A percentile compares a stretch with the other conserved stretches of the same genome.
Evolutionary conservation across 2,329 filamentous ascomycete genomes (phyloP).

Genomic region (Colletotrichum tanaceti): DNA sequence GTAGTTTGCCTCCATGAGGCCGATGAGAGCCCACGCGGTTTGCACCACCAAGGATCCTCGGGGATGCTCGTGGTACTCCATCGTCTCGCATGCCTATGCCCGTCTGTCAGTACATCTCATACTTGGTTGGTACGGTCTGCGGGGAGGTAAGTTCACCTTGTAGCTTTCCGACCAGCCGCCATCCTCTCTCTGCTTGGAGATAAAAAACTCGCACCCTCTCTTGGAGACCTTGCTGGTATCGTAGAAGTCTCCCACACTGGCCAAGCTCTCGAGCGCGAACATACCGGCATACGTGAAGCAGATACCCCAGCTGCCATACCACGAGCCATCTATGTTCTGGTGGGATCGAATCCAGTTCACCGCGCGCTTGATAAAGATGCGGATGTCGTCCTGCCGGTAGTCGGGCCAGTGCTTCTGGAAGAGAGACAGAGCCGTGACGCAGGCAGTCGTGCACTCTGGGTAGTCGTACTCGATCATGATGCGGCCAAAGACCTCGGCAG

Average conservation of each 20-base stretch:
- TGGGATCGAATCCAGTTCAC: constrained; percentile 84
- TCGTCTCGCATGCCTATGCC: constrained; percentile 77
- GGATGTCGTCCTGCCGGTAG: constrained; percentile 82
- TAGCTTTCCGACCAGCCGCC: constrained; percentile 99
- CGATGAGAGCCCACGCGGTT: constrained; percentile 91
- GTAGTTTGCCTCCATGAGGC: constrained; percentile 83
- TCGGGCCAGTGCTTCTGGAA: constrained; percentile 85
- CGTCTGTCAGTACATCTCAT: constrained; percentile 29
- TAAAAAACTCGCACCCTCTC: constrained; percentile 85
- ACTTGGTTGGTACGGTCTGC: background rate
- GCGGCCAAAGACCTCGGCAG: constrained; percentile 92
- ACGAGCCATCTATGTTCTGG: constrained; percentile 86
- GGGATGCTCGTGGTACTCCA: constrained; percentile 78
- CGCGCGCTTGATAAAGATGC: constrained; percentile 76
- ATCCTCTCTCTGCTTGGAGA: constrained; percentile 86
- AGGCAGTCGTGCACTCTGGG: constrained; percentile 95
- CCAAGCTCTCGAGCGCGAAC: constrained; percentile 92
- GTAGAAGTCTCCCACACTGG: constrained; percentile 84
- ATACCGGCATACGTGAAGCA: constrained; percentile 98
- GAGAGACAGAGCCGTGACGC: constrained; percentile 85
- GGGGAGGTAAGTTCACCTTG: constrained; percentile 62
- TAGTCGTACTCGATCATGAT: constrained; percentile 99
- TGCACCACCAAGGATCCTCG: constrained; percentile 89
- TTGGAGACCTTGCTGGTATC: constrained; percentile 76
- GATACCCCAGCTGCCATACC: constrained; percentile 98